These are phyloP conservation scores for Polymyxa betae DNA, from an alignment of 208 protist species.

Conservation along the genomic window DNA sequence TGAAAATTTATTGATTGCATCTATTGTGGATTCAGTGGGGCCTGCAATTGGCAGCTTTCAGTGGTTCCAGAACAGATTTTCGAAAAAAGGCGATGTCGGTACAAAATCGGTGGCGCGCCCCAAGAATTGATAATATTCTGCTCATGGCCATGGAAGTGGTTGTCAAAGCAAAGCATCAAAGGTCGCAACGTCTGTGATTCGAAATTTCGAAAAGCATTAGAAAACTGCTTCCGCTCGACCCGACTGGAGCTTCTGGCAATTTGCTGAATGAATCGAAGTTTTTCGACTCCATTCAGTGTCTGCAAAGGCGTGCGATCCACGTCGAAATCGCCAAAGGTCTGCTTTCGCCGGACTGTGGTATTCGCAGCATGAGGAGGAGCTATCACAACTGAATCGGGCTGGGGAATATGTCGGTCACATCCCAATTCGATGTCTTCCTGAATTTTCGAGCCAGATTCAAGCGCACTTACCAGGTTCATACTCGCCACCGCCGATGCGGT, in stretches of 20 bases:
- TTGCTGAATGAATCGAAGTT: neutral
- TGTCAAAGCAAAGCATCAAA: neutral
- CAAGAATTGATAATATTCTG: neutral
- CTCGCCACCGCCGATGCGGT: neutral
- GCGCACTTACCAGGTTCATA: neutral
- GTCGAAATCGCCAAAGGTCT: neutral
- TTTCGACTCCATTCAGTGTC: neutral
- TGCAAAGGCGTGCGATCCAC: neutral
- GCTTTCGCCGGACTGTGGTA: neutral
- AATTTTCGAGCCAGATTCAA: neutral
- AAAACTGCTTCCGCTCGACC: neutral
- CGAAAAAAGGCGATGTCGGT: neutral
- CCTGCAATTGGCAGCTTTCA: too few species aligned
- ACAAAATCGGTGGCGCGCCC: neutral
- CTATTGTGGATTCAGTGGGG: too few species aligned
- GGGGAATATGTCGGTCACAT: neutral
- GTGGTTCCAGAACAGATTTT: neutral
- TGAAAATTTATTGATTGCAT: too few species aligned
- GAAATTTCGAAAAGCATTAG: neutral
- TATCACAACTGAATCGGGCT: neutral
- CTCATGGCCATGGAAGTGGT: neutral
- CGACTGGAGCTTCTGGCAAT: neutral
- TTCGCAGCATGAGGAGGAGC: neutral
- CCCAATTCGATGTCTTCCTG: neutral
- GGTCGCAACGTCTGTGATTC: neutral